phyloP scores from a whole-genome alignment of 1,284 basidiomycete species.

The Coniophora puteana region DNA sequence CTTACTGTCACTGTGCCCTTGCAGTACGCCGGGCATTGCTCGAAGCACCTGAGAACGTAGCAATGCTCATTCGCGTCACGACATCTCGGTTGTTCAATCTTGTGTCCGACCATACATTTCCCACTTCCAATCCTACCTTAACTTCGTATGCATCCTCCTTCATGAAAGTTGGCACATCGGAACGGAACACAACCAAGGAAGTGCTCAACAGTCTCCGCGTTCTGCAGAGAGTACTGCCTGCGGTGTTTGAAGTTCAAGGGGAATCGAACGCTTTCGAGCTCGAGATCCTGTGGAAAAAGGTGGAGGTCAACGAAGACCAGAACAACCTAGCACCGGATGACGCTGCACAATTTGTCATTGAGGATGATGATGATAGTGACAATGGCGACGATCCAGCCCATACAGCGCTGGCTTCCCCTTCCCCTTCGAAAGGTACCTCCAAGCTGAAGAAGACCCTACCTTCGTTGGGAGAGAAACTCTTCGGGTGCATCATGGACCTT shows the following conservation, averaged over 20 bases:
- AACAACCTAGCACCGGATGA: slow-evolving; percentile 18
- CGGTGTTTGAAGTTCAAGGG: slow-evolving; percentile 80
- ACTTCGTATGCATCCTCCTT: slow-evolving; percentile 67
- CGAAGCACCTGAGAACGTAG: slow-evolving; percentile 80
- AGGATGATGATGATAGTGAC: slow-evolving; percentile 69
- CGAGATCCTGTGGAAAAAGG: slow-evolving; percentile 71
- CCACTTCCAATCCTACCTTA: slow-evolving; percentile 51
- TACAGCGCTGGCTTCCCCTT: slow-evolving; percentile 18
- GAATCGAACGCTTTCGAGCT: slow-evolving; percentile 67
- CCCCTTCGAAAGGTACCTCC: slow-evolving; percentile 20
- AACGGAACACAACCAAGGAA: slow-evolving; percentile 74
- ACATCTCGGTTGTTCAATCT: slow-evolving; percentile 77
- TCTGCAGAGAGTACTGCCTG: slow-evolving; percentile 82
- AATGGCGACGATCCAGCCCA: slow-evolving; percentile 16
- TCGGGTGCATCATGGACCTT: slow-evolving; percentile 77
- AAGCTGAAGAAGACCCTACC: slow-evolving; percentile 52
- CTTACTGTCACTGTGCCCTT: slow-evolving; percentile 6
- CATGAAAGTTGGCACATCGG: slow-evolving; percentile 51
- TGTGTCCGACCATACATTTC: slow-evolving; percentile 81
- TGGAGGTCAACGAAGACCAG: slow-evolving; percentile 40
- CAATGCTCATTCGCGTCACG: slow-evolving; percentile 75
- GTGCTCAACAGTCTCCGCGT: slow-evolving; percentile 86
- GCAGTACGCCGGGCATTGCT: slow-evolving; percentile 78
- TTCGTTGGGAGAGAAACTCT: slow-evolving; percentile 75
- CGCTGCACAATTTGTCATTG: slow-evolving; percentile 67